Percentiles rank a stretch among this genome's conserved stretches.
Evolutionary conservation across 2,329 filamentous ascomycete genomes (phyloP).

Genomic region (Calonectria henricotiae): DNA sequence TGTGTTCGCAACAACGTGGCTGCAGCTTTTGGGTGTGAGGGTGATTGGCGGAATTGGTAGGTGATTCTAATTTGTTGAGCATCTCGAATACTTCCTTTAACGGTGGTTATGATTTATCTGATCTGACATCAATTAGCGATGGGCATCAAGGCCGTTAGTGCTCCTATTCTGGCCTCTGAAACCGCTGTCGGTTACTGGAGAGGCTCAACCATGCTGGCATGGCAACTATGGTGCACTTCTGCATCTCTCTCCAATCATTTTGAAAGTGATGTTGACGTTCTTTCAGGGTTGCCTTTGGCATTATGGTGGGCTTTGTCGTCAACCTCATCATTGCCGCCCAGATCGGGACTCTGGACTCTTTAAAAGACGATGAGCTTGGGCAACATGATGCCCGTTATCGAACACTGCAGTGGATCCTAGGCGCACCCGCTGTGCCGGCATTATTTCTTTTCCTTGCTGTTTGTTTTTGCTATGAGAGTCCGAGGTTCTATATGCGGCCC

Average conservation of each 20-base stretch:
- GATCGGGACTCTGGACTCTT: conserved; percentile 28
- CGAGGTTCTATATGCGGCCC: conserved; percentile 59
- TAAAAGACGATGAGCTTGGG: too few species aligned
- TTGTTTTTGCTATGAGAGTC: conserved; percentile 61
- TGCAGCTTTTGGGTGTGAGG: conserved; percentile 54
- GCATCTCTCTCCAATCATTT: too few species aligned
- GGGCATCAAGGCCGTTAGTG: conserved; percentile 67
- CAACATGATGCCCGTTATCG: conserved; percentile 1
- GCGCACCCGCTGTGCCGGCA: conserved; percentile 57
- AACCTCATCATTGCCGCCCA: conserved; percentile 43
- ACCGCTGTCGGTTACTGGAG: conserved; percentile 66
- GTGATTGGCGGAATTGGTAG: conserved; percentile 44
- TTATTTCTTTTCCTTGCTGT: conserved; percentile 56
- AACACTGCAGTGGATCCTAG: conserved; percentile 56
- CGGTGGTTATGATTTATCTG: conserved; percentile 43
- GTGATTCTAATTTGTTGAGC: not conserved
- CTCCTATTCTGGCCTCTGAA: conserved; percentile 65
- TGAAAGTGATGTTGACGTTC: too few species aligned
- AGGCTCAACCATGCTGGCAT: conserved; percentile 65
- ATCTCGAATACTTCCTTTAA: not conserved
- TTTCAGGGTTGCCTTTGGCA: conserved; percentile 48
- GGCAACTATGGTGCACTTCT: conserved; percentile 61
- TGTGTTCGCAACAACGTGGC: conserved; percentile 55
- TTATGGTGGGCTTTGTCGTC: conserved; percentile 48
- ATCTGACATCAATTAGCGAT: conserved; percentile 49